phyloP scores from a whole-genome alignment of 352 stramenopile genomes.

The Globisporangium mamillatum region DNA sequence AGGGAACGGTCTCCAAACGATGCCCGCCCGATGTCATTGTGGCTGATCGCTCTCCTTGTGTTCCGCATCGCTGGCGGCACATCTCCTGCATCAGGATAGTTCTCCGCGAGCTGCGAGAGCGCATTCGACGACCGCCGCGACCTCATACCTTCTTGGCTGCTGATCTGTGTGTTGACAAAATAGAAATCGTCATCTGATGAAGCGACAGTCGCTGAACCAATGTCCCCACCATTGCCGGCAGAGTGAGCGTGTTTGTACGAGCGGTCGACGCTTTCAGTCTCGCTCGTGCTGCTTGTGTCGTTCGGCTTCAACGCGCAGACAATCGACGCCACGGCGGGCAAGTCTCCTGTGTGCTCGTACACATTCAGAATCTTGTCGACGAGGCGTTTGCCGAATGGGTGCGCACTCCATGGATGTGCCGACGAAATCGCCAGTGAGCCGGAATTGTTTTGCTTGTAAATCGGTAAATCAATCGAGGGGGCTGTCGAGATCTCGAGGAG shows the following conservation, averaged over 20 bases:
- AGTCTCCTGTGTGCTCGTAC: conserved; percentile 76
- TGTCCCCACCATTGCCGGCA: not conserved
- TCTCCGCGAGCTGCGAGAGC: conserved; percentile 24
- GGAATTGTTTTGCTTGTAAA: conserved; percentile 32
- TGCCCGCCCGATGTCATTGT: conserved; percentile 42
- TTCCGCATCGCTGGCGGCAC: conserved; percentile 46
- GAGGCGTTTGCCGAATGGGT: conserved; percentile 75
- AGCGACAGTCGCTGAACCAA: conserved; percentile 6
- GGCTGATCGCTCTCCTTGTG: conserved; percentile 57
- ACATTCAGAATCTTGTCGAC: conserved; percentile 76
- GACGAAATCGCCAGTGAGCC: conserved; percentile 32
- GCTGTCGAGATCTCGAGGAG: conserved; percentile 68
- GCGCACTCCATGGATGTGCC: conserved; percentile 67
- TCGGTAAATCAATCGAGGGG: conserved; percentile 41
- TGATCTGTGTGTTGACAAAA: conserved; percentile 8
- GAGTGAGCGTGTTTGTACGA: conserved; percentile 5
- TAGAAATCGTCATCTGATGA: conserved; percentile 23
- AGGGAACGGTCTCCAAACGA: conserved; percentile 20
- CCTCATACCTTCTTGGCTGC: conserved; percentile 11
- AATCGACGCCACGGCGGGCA: conserved; percentile 75
- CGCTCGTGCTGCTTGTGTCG: conserved; percentile 20
- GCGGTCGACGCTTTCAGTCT: not conserved
- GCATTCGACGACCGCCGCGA: conserved; percentile 36
- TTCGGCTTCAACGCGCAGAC: conserved; percentile 59
- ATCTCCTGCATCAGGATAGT: conserved; percentile 30